Evolutionary conservation across 2,329 filamentous ascomycete species (phyloP).

Genomic region (Chrysosporium keratinophilum): DNA sequence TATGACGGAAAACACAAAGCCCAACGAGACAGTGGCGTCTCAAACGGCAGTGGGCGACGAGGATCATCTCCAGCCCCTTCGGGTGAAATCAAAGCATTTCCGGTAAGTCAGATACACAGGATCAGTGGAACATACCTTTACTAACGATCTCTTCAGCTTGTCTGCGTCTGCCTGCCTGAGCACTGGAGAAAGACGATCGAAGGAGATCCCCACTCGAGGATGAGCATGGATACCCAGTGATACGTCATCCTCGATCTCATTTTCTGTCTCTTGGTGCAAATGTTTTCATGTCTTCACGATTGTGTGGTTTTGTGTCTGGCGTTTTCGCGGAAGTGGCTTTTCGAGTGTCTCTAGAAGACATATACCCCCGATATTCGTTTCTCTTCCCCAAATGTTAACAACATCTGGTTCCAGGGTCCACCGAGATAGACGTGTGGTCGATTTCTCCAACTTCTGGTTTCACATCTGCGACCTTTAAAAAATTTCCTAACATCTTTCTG

Average conservation of each 20-base stretch:
- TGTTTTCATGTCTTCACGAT: conserved; percentile 9
- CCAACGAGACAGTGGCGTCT: conserved; percentile 89
- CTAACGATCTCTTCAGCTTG: conserved; percentile 41
- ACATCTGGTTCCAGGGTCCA: background rate
- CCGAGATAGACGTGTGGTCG: background rate
- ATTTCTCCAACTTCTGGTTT: background rate
- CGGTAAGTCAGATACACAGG: conserved; percentile 31
- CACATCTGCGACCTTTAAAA: background rate
- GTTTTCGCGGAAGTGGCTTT: conserved; percentile 6
- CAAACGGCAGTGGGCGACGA: conserved; percentile 57
- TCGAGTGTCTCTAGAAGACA: background rate
- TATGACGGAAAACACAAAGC: conserved; percentile 67
- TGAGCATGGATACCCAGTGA: conserved; percentile 8
- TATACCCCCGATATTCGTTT: background rate
- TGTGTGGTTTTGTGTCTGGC: conserved; percentile 6
- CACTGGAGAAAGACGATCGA: conserved; percentile 97
- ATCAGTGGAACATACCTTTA: background rate
- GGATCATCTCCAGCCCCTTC: conserved; percentile 53
- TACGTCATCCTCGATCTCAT: background rate
- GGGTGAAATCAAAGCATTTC: conserved; percentile 95
- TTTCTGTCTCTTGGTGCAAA: background rate
- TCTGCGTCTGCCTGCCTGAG: conserved; percentile 89
- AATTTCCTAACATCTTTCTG: background rate
- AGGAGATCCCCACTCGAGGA: conserved; percentile 46
- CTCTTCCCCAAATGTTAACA: background rate